Base-by-base conservation (phyloP, 305 asterid genomes). In the Solanum hybrid region DNA sequence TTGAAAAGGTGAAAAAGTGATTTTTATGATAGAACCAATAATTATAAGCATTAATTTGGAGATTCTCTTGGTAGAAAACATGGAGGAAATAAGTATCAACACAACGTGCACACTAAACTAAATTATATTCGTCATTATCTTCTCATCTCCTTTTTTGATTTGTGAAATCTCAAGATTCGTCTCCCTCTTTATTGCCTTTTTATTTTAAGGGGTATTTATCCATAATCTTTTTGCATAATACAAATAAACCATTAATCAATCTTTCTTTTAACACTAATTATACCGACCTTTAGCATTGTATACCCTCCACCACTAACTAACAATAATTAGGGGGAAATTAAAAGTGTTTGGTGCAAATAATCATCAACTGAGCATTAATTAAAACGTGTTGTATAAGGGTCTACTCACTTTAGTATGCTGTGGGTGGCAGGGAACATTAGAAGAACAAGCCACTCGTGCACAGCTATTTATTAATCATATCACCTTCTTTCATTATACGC, bases 381-480 rank as follows among this genome's bases (percentile, higher is more conserved):
- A 27, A 29, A 45, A 29, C 29, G 40, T 82, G 40, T 45, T 45
- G 40, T 45, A 51, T 45, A 82, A 29, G 38, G 73, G 73, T 81
- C 71, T n/a, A 40, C 13, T 81, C 36, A 81, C 19, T 19, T 81
- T 40, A 80, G n/a, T 51, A 51, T 51, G 35, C 35, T 80, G 86
- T 80, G 14, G 86, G 0, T 45, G 26, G 73, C 6, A 82, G 72
- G 29, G 87, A 82, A 40, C 86, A 81, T 81, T 7, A 81, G 37
- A 42, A 82, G 73, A 82, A 45, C 29, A 82, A 29, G 89, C 89
- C 89, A 71, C 64, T 69, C 86, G 80, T 90, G 89, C 89, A 90
- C 60, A 60, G 1, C 87, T 5, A 37, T 80, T 75, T 26, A 27
- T 15, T 15, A 45, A 29, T 17, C 17, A 45, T 82, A 45, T 69